Evolutionary conservation across 169 alveolate species (phyloP), one percentile per base, ranked within the genome.

Genomic region (Plasmodium yoelii): DNA sequence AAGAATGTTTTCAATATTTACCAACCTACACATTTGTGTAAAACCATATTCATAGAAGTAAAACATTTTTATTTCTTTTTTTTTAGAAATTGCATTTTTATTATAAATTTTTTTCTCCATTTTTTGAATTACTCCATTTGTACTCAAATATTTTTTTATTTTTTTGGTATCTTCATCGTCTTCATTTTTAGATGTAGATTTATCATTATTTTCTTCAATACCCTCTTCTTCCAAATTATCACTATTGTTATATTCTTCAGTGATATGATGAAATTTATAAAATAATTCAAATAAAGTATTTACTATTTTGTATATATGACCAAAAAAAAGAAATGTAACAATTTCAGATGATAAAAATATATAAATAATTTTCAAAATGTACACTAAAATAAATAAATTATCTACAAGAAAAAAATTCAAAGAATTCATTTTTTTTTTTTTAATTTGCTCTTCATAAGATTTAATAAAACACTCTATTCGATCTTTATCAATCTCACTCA

Each of bases 361-460:
- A 64, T 70, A 22, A 15, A 71, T 53, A 69, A 42, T 70, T 70
- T 86, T 86, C 44, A 86, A 39, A 7, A 86, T 47, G 34, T 70
- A 86, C 10, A 86, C 65, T 53, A 86, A 61, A 64, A 86, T 86
- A 63, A 86, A 86, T 28, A 86, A 46, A 86, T 86, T 86, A 51
- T 86, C 91, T 28, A 86, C 91, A 10, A 86, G 24, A 34, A 86
- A 86, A 39, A 86, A 69, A 51, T 86, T 86, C 5, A 5, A 4
- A 6, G 87, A 69, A 26, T 86, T 86, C 87, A 86, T 71, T 65
- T 86, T 86, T 28, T 86, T 68, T 70, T 86, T 86, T 51, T 47
- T 70, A 6, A 69, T 57, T 22, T 86, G 91, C 61, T 86, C 87
- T 86, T 68, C 91, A 86, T 86, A 86, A n/a, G 87, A 70, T 7